These are phyloP conservation scores for Naganishia randhawae DNA, from an alignment of 768 basidiomycete genomes.

Conservation along the genomic window DNA sequence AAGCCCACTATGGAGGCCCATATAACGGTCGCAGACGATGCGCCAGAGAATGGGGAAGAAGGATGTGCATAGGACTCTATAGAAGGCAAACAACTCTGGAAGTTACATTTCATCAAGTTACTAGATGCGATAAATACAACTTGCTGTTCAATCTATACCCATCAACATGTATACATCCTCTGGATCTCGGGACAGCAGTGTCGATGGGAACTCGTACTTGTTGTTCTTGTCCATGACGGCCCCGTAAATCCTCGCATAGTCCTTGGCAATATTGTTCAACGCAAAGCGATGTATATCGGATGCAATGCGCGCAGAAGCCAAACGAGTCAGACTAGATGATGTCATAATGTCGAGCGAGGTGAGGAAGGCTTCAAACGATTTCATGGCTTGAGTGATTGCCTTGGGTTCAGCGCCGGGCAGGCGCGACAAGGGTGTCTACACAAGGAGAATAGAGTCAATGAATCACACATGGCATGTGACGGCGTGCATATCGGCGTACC, in stretches of 20 bases:
- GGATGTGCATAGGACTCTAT: not conserved
- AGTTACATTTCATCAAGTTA: not conserved
- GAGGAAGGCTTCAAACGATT: constrained; percentile 74
- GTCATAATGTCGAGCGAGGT: constrained; percentile 70
- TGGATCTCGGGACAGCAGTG: constrained; percentile 64
- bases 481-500: not conserved
- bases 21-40: not conserved
- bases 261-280: constrained; percentile 62
- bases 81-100: constrained; percentile 6
- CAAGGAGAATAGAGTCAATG: not conserved
- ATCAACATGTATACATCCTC: constrained; percentile 40
- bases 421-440: constrained; percentile 70
- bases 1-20: not conserved
- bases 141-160: constrained; percentile 20
- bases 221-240: constrained; percentile 71
- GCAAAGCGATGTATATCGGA: constrained; percentile 71
- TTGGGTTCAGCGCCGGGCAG: constrained; percentile 64
- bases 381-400: constrained; percentile 62
- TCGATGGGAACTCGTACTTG: constrained; percentile 84
- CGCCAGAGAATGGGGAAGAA: not conserved
- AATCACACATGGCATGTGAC: not conserved
- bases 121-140: not conserved
- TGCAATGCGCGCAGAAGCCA: constrained; percentile 66
- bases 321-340: constrained; percentile 70
- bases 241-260: constrained; percentile 71